Percentiles rank a stretch among this genome's conserved stretches.
These are phyloP conservation scores for Diaporthe citri DNA, from an alignment of 2,329 filamentous ascomycete species.

Conservation along the genomic window DNA sequence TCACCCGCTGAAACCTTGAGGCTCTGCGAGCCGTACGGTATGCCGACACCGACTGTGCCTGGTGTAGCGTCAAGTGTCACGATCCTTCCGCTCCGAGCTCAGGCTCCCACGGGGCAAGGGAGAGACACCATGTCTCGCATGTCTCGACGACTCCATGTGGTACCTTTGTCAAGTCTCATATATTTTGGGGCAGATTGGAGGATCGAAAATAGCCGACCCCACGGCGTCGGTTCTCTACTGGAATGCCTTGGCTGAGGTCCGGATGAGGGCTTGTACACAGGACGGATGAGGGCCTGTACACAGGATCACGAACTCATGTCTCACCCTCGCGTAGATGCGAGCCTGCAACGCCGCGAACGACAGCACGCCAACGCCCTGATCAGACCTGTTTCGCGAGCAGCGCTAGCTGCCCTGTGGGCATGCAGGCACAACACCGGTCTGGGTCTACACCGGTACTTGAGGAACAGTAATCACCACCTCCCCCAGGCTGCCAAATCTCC, in stretches of 20 bases:
- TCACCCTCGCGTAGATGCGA: not conserved
- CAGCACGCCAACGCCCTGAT: not conserved
- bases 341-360: not conserved
- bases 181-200: not conserved
- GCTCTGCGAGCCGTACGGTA: conserved; percentile 19
- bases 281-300: not conserved
- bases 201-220: not conserved
- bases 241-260: not conserved
- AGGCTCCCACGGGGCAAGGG: conserved; percentile 3
- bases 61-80: not conserved
- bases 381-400: not conserved
- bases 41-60: not conserved
- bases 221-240: not conserved
- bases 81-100: not conserved
- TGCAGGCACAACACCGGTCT: conserved; percentile 19
- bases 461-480: conserved; percentile 20
- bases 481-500: conserved; percentile 19
- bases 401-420: conserved; percentile 24
- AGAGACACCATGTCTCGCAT: conserved; percentile 19
- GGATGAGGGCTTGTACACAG: conserved; percentile 2
- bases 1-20: conserved; percentile 22
- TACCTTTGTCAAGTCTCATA: not conserved
- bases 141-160: not conserved
- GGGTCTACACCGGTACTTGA: conserved; percentile 17
- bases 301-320: conserved; percentile 5